Base-by-base conservation (phyloP, 2,329 filamentous ascomycete genomes). In the Hymenoscyphus repandus region DNA sequence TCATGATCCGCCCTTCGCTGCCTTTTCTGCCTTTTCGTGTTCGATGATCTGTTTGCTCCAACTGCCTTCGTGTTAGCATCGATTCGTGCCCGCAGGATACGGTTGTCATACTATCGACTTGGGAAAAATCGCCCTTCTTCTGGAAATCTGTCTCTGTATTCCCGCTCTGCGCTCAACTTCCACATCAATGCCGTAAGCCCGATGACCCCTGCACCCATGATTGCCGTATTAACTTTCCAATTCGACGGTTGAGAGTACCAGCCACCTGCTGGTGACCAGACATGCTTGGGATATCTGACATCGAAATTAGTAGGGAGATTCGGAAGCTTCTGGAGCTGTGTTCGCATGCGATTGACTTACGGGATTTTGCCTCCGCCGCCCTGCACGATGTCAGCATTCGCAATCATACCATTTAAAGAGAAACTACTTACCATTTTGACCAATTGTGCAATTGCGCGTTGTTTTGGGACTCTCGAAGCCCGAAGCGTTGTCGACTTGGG, bases 211-310 rank as follows among this genome's bases (percentile, higher is more conserved):
- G 75, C 78, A 53, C 80, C 80, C 67, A 90, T 83, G 60, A 93
- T 76, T 49, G 85, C 78, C 5, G 93, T 99, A 77, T 99, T 99
- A 65, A 76, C 74, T 70, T 87, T 93, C 93, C 93, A 99, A 79
- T 99, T 99, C 61, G 80, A 77, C 48, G 93, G 93, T 70, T 95
- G 92, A 49, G 86, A 76, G 73, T 99, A 99, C 93, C 93, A 99
- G 73, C 93, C 93, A 79, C 93, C 93, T 59, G 92, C 79, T 56
- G 93, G 93, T 67, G 93, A 97, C 93, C 93, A 99, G 79, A 99
- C 90, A 79, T 99, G 92, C 79, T 96, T 96, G 71, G 90, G 91
- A 74, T 96, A 96, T 68, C 90, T 95, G 31, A 64, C 22, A 37
- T 31, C 43, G 20, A 15, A 34, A 50, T 51, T 62, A 27, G 22